Percentiles rank a stretch among this genome's conserved stretches.
Evolutionary conservation across 2,329 filamentous ascomycete genomes (phyloP).

Genomic region (Aspergillus pseudoviridinutans): DNA sequence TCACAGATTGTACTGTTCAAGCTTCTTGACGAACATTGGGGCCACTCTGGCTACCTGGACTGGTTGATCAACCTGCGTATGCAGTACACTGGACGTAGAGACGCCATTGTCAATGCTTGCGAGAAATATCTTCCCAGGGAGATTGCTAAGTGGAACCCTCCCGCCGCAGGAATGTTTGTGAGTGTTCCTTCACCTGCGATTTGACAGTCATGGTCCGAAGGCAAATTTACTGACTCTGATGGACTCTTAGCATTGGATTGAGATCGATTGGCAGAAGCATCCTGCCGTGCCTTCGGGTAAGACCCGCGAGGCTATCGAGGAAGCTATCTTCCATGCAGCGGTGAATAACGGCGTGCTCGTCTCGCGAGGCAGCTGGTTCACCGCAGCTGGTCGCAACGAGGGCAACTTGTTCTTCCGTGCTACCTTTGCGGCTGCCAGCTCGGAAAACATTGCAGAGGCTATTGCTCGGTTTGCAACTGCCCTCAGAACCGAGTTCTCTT

Average conservation of each 20-base stretch:
- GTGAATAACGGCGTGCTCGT: conserved; percentile 75
- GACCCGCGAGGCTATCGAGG: conserved; percentile 59
- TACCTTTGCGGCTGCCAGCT: conserved; percentile 79
- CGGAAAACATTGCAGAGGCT: conserved; percentile 66
- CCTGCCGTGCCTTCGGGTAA: conserved; percentile 36
- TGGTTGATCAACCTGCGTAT: conserved; percentile 81
- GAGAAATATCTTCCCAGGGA: conserved; percentile 70
- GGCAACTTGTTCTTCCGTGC: conserved; percentile 79
- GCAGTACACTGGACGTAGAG: conserved; percentile 75
- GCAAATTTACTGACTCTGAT: background rate
- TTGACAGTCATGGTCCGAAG: background rate
- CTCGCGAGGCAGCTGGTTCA: conserved; percentile 87
- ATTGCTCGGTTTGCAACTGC: conserved; percentile 73
- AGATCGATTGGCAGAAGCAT: conserved; percentile 45
- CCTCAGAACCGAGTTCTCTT: conserved; percentile 58
- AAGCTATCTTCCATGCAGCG: conserved; percentile 75
- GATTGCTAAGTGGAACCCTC: conserved; percentile 74
- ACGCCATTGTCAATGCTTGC: conserved; percentile 74
- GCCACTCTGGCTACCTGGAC: conserved; percentile 79
- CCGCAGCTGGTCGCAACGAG: conserved; percentile 61
- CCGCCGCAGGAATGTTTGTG: conserved; percentile 91
- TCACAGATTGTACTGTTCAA: conserved; percentile 82
- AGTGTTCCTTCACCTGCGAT: conserved; percentile 37
- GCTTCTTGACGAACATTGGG: conserved; percentile 90
- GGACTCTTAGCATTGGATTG: conserved; percentile 42